Conservation (phyloP, 441 rosid species). For the Raphanus hybrid region DNA sequence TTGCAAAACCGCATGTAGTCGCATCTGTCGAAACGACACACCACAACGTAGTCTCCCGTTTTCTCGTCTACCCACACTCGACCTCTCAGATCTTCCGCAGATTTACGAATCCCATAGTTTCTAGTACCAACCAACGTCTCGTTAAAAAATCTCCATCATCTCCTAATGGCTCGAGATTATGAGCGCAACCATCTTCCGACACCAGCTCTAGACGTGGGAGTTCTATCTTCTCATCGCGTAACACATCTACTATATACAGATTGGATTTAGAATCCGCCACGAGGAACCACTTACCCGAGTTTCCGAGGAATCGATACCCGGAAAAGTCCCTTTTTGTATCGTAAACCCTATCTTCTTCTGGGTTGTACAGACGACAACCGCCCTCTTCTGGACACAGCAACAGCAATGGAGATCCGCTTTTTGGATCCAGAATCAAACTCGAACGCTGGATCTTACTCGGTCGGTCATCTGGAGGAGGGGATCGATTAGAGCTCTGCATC, state of each 20-base stretch:
- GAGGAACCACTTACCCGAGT: background rate
- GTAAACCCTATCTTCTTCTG: background rate
- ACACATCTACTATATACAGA: background rate
- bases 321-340: background rate
- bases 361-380: background rate
- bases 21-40: background rate
- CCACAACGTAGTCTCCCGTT: background rate
- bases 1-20: background rate
- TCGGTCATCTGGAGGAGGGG: too few species aligned
- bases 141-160: background rate
- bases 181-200: background rate
- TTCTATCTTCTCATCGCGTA: background rate
- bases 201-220: background rate
- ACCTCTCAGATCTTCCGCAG: background rate
- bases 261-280: background rate
- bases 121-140: background rate
- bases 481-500: too few species aligned
- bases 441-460: too few species aligned
- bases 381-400: background rate
- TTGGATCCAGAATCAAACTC: background rate
- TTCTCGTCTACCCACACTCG: background rate
- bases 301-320: background rate
- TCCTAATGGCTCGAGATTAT: background rate
- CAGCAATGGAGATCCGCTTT: background rate
- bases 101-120: background rate